Percentiles rank a stretch among this genome's conserved stretches.
Conservation (phyloP, 148 eudicot genomes). For the Cornus suecica region DNA sequence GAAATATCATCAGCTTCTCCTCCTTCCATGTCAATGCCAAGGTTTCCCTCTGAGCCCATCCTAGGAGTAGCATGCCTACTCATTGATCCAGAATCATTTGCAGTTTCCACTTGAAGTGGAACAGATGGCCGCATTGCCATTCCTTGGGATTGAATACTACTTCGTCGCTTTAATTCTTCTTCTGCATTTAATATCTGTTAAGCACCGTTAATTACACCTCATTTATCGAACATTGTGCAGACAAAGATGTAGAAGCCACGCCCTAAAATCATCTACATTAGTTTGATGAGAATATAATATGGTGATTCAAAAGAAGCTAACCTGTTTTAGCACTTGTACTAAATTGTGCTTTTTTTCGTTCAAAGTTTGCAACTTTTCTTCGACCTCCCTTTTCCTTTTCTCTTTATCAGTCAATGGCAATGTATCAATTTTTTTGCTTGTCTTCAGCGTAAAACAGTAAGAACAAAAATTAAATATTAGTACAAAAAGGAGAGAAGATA, state of each 20-base stretch:
- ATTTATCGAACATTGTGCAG: not conserved
- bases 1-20: conserved; percentile 59
- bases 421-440: conserved; percentile 24
- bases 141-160: conserved; percentile 36
- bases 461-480: not conserved
- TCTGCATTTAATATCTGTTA: conserved; percentile 84
- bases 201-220: conserved; percentile 13
- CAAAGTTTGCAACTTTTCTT: conserved; percentile 65
- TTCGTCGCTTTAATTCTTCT: conserved; percentile 84
- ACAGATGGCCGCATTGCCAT: conserved; percentile 46
- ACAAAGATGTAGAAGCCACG: not conserved
- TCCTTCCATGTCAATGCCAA: conserved; percentile 46
- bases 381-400: conserved; percentile 67
- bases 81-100: conserved; percentile 84
- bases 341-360: conserved; percentile 77
- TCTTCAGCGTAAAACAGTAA: conserved; percentile 28
- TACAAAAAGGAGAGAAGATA: not conserved
- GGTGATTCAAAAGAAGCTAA: conserved; percentile 15
- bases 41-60: conserved; percentile 62
- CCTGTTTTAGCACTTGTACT: conserved; percentile 92
- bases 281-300: not conserved
- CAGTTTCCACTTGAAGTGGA: conserved; percentile 72
- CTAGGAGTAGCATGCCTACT: conserved; percentile 72
- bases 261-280: not conserved
- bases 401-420: conserved; percentile 39